Conservation (phyloP, 2,329 filamentous ascomycete species). For the Aspergillus latus region DNA sequence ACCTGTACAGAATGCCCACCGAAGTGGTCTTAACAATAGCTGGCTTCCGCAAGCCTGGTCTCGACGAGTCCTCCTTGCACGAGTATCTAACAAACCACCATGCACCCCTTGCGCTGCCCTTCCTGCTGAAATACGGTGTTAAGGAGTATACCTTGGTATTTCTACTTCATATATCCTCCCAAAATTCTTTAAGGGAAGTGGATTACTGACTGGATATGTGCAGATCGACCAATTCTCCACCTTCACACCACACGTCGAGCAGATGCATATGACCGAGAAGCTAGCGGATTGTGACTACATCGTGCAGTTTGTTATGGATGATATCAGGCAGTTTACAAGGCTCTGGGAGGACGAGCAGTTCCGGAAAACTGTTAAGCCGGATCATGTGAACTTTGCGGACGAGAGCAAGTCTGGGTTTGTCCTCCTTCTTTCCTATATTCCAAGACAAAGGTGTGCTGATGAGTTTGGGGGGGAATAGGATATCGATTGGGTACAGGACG, state of each 20-base stretch:
- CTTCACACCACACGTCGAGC: neutral
- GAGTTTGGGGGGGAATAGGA: neutral
- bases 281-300: slow-evolving; percentile 33
- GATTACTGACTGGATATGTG: no score
- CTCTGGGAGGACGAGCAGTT: slow-evolving; percentile 34
- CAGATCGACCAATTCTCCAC: slow-evolving; percentile 15
- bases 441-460: neutral
- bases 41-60: slow-evolving; percentile 31
- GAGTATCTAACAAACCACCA: slow-evolving; percentile 27
- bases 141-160: slow-evolving; percentile 31
- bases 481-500: slow-evolving; percentile 14
- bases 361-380: slow-evolving; percentile 27
- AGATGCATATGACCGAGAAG: slow-evolving; percentile 17
- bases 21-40: slow-evolving; percentile 28
- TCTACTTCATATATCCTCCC: neutral
- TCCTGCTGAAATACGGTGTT: slow-evolving; percentile 34
- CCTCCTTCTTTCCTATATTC: neutral
- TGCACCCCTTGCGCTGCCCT: slow-evolving; percentile 26
- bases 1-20: neutral
- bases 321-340: slow-evolving; percentile 30
- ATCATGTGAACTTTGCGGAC: slow-evolving; percentile 37
- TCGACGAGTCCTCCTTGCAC: slow-evolving; percentile 32
- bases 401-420: slow-evolving; percentile 14
- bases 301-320: slow-evolving; percentile 34
- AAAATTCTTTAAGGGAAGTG: neutral